phyloP scores from a whole-genome alignment of 768 basidiomycete species.

The Scleroderma citrinum region DNA sequence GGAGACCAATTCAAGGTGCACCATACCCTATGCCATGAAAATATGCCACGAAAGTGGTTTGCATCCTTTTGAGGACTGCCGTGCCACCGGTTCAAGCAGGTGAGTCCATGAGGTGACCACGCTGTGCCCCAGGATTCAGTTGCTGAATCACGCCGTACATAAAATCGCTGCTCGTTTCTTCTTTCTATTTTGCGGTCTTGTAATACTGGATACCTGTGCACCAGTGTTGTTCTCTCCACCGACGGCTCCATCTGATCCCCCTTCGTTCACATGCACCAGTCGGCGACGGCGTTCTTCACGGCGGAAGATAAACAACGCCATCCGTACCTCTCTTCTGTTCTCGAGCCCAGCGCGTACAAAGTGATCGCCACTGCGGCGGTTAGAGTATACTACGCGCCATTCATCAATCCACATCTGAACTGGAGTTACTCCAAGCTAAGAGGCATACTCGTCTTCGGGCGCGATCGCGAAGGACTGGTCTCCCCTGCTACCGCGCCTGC shows the following conservation, averaged over 20 bases:
- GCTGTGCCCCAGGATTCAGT: slow-evolving; percentile 22
- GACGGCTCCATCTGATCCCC: slow-evolving; percentile 1
- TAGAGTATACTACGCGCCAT: slow-evolving; percentile 57
- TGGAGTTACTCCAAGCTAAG: slow-evolving; percentile 59
- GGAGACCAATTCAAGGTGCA: slow-evolving; percentile 11
- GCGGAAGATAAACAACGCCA: slow-evolving; percentile 34
- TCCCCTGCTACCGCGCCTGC: neutral
- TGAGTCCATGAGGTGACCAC: slow-evolving; percentile 30
- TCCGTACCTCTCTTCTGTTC: slow-evolving; percentile 34
- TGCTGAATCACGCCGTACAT: slow-evolving; percentile 28
- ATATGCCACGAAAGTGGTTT: too few relatives aligned
- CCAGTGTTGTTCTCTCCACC: slow-evolving; percentile 15
- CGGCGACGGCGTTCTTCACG: slow-evolving; percentile 29
- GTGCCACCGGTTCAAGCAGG: slow-evolving; percentile 24
- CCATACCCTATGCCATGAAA: slow-evolving; percentile 24
- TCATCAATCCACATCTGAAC: slow-evolving; percentile 38
- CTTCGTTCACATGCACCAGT: slow-evolving; percentile 24
- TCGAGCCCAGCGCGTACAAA: slow-evolving; percentile 36
- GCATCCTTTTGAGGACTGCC: slow-evolving; percentile 24
- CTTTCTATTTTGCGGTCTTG: slow-evolving; percentile 9
- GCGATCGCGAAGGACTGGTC: slow-evolving; percentile 24
- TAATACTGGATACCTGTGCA: slow-evolving; percentile 8
- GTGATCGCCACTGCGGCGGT: slow-evolving; percentile 50
- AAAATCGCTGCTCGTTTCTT: slow-evolving; percentile 15
- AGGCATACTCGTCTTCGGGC: slow-evolving; percentile 54